Evolutionary conservation across 148 eudicot genomes (phyloP).

Genomic region (Camellia japonica): DNA sequence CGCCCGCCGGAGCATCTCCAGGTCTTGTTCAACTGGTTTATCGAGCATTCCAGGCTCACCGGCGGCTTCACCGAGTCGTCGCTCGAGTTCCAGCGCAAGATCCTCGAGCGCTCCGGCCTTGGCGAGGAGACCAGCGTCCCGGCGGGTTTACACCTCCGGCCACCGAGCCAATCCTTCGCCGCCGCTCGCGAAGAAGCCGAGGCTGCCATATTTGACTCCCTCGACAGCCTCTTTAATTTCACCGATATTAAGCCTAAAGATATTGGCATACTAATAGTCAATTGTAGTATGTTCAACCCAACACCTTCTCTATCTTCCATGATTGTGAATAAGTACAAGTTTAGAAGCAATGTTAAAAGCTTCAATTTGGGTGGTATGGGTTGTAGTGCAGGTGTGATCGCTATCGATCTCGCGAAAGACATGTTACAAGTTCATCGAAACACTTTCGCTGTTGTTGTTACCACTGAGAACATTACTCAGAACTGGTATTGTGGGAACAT

Average conservation of each 20-base stretch:
- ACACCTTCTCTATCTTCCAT: too few relatives aligned
- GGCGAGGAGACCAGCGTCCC: constrained; percentile 55
- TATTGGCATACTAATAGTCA: too few relatives aligned
- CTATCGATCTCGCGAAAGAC: too few relatives aligned
- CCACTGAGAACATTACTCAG: too few relatives aligned
- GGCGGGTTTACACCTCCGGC: not conserved
- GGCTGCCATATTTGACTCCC: too few relatives aligned
- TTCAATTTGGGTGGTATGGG: constrained; percentile 66
- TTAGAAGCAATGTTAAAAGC: constrained; percentile 43
- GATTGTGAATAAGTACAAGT: too few relatives aligned
- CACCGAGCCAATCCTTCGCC: constrained; percentile 47
- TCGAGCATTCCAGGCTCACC: constrained; percentile 33
- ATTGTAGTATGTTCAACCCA: too few relatives aligned
- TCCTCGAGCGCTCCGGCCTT: constrained; percentile 52
- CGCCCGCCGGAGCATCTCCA: constrained; percentile 33
- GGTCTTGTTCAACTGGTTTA: constrained; percentile 27
- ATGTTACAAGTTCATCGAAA: too few relatives aligned
- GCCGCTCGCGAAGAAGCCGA: not conserved
- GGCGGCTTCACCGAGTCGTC: constrained; percentile 50
- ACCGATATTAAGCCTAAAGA: too few relatives aligned
- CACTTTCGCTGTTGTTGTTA: too few relatives aligned
- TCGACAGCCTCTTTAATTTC: too few relatives aligned
- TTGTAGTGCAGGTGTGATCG: constrained; percentile 31
- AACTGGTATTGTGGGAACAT: too few relatives aligned
- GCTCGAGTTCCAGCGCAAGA: constrained; percentile 49